Evolutionary conservation across 164 flowering plant species (phyloP), one percentile per base, ranked within the genome.

Genomic region (Paratinospora sagittata): DNA sequence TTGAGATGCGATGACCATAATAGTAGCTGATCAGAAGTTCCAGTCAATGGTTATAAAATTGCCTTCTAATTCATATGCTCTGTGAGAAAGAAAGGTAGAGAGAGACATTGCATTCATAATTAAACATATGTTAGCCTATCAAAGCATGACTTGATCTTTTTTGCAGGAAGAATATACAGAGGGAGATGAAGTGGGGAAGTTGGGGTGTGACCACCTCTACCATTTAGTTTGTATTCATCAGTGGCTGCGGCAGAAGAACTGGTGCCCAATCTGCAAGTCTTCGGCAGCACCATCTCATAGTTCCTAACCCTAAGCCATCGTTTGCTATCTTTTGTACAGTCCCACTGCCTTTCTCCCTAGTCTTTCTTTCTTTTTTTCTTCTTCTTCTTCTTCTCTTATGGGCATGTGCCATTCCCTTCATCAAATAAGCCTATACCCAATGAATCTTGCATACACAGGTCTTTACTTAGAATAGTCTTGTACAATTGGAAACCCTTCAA

Each of bases 201-300:
- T 95, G 76, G 76, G 69, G 9, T 95, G 99, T 55, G 85, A 87
- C 37, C 99, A 95, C 73, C 67, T 76, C 13, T 95, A 81, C 72
- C 99, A 95, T 74, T 65, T 70, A 19, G 76, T 7, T n/a, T 96
- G 99, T 70, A 75, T 91, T 76, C 78, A 86, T 10, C 88, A 90
- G 69, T 96, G 99, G 99, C 81, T 96, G 70, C 82, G 79, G 75
- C 77, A 83, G 74, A 96, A 93, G 85, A 96, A 91, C 65, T 96
- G 99, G 99, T 93, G 99, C 79, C 97, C 99, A 0, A 84, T 96
- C 70, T 96, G 98, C 86, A 95, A 92, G 78, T 82, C 82, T 71
- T 67, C 84, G 3, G 96, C 87, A 9, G 85, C 80, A 57, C 24
- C 61, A 74, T 82, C 13, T 68, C 82, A 2, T 80, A 73, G 66